Evolutionary conservation across 2,329 filamentous ascomycete genomes (phyloP).

Genomic region (Xylaria sp.): DNA sequence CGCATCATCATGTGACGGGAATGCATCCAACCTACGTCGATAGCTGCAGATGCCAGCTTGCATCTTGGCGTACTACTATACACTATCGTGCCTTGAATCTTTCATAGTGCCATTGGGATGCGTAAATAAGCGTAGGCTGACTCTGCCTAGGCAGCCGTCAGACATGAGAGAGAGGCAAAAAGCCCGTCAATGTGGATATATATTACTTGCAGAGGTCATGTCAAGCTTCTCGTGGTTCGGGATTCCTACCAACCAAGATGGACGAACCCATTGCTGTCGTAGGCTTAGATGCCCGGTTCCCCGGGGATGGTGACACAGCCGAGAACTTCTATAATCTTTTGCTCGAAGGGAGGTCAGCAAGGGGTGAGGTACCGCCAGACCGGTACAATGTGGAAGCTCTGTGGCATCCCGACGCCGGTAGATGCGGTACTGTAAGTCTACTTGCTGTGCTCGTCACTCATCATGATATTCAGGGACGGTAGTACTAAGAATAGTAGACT

Average conservation of each 20-base stretch:
- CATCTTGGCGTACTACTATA: neutral
- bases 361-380: constrained; percentile 32
- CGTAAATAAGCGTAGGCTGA: too few species aligned
- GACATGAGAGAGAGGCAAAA: too few species aligned
- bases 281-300: constrained; percentile 32
- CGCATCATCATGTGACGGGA: too few species aligned
- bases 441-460: neutral
- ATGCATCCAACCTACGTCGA: too few species aligned
- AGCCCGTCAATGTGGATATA: too few species aligned
- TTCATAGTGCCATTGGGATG: neutral
- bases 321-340: constrained; percentile 35
- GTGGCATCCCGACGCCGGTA: constrained; percentile 34
- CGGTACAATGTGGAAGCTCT: constrained; percentile 37
- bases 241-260: constrained; percentile 3
- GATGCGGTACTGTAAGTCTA: constrained; percentile 32
- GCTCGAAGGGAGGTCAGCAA: constrained; percentile 32
- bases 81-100: too few species aligned
- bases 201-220: neutral
- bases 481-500: constrained; percentile 9
- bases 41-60: too few species aligned
- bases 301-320: constrained; percentile 32
- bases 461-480: constrained; percentile 3
- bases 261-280: constrained; percentile 34
- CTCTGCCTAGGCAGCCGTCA: too few species aligned
- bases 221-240: neutral